These are phyloP conservation scores for Rhododendron vialii DNA, from an alignment of 148 eudicot species.

Conservation along the genomic window DNA sequence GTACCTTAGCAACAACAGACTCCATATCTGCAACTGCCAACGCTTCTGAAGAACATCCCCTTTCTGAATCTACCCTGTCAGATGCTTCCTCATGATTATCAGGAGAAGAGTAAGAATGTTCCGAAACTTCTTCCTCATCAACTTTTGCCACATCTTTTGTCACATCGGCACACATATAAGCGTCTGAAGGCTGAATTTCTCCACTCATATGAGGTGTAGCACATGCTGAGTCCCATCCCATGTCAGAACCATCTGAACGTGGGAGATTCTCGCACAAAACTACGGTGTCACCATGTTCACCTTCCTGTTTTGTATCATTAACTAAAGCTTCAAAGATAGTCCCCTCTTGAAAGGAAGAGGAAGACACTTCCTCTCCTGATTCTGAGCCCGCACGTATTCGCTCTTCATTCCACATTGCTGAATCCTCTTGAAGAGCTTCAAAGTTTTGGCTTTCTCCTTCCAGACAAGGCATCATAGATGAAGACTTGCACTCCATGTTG, in stretches of 20 bases:
- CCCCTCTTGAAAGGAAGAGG: neutral
- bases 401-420: neutral
- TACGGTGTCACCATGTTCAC: neutral
- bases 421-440: neutral
- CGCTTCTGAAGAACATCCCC: slow-evolving; percentile 8
- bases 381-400: neutral
- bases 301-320: slow-evolving; percentile 3
- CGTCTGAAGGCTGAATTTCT: neutral
- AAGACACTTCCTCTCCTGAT: neutral
- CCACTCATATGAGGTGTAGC: neutral
- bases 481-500: too few relatives aligned
- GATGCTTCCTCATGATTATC: neutral
- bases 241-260: slow-evolving; percentile 10
- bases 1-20: slow-evolving; percentile 37
- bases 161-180: neutral
- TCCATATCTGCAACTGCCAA: slow-evolving; percentile 12
- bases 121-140: neutral
- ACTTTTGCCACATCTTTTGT: neutral
- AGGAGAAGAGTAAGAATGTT: slow-evolving; percentile 27
- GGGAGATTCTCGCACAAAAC: slow-evolving; percentile 13
- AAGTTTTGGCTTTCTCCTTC: too few relatives aligned
- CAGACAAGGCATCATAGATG: too few relatives aligned
- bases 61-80: slow-evolving; percentile 5
- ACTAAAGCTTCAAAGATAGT: slow-evolving; percentile 5
- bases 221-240: slow-evolving; percentile 18